phyloP scores from a whole-genome alignment of 352 stramenopile genomes.

The Pythium brachiatum region DNA sequence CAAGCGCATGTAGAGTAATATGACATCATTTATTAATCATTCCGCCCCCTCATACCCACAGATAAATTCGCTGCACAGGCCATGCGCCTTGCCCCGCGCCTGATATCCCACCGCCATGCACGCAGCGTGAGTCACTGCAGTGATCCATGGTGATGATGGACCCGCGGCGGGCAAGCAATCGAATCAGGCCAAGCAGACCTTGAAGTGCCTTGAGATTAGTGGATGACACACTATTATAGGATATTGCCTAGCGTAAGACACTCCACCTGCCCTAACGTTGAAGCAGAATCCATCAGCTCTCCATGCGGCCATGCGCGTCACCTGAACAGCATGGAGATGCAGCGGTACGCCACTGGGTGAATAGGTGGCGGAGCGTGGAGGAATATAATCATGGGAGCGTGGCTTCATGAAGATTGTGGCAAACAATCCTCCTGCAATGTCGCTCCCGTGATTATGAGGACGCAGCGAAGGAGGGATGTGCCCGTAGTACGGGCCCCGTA shows the following conservation, averaged over 20 bases:
- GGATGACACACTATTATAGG: not conserved
- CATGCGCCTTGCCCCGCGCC: not conserved
- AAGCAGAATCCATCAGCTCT: not conserved
- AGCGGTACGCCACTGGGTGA: too few species aligned
- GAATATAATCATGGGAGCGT: too few species aligned
- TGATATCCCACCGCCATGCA: slow-evolving; percentile 2
- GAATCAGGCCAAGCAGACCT: not conserved
- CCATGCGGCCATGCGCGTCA: not conserved
- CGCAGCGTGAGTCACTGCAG: not conserved
- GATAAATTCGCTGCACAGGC: too few species aligned
- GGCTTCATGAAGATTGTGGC: too few species aligned
- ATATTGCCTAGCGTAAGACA: not conserved
- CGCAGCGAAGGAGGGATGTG: too few species aligned
- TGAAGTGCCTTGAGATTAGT: not conserved
- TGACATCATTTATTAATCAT: slow-evolving; percentile 16
- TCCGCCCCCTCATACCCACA: not conserved
- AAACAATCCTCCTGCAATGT: too few species aligned
- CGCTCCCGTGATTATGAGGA: too few species aligned
- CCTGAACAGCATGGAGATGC: not conserved
- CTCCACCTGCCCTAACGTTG: not conserved
- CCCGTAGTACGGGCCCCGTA: too few species aligned
- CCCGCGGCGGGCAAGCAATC: not conserved
- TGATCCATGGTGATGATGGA: not conserved
- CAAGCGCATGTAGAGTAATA: slow-evolving; percentile 16
- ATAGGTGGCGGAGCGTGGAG: too few species aligned